Evolutionary conservation across 2,329 filamentous ascomycete genomes (phyloP).

Genomic region (Akanthomyces muscarius): DNA sequence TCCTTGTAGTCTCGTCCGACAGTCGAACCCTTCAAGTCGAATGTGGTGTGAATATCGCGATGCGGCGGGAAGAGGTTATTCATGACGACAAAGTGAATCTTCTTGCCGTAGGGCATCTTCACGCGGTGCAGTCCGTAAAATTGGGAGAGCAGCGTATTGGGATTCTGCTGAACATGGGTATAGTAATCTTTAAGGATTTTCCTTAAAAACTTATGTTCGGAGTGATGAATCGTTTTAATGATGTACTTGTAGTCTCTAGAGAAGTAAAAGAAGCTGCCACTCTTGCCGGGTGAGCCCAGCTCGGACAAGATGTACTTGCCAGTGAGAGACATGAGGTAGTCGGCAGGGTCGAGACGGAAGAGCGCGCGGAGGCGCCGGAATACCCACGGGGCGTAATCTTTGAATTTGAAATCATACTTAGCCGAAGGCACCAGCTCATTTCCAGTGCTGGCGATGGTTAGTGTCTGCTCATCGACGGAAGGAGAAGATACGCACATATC

Average conservation of each 20-base stretch:
- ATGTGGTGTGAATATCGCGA: conserved; percentile 94
- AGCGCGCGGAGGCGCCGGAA: conserved; percentile 85
- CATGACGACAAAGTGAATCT: conserved; percentile 99
- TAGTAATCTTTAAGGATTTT: conserved; percentile 91
- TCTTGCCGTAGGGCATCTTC: conserved; percentile 96
- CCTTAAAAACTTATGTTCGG: conserved; percentile 82
- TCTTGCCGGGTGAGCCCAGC: conserved; percentile 94
- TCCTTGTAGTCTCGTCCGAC: conserved; percentile 89
- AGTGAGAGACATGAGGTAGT: conserved; percentile 96
- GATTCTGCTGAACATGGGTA: conserved; percentile 84
- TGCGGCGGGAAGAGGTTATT: conserved; percentile 98
- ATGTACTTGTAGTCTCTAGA: conserved; percentile 99
- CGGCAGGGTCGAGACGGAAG: conserved; percentile 90
- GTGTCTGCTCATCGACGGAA: neutral
- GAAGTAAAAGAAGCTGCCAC: conserved; percentile 99
- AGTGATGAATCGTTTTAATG: conserved; percentile 98
- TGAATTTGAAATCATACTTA: conserved; percentile 99
- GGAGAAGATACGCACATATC: conserved; percentile 67
- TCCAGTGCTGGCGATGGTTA: conserved; percentile 60
- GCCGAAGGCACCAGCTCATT: conserved; percentile 96
- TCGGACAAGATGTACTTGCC: conserved; percentile 99
- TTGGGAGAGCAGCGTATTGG: conserved; percentile 93
- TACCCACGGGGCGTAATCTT: conserved; percentile 99
- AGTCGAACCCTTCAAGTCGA: conserved; percentile 94
- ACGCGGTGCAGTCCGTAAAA: conserved; percentile 97